Conservation (phyloP, 257 asterid genomes). For the Jacaranda mimosifolia region DNA sequence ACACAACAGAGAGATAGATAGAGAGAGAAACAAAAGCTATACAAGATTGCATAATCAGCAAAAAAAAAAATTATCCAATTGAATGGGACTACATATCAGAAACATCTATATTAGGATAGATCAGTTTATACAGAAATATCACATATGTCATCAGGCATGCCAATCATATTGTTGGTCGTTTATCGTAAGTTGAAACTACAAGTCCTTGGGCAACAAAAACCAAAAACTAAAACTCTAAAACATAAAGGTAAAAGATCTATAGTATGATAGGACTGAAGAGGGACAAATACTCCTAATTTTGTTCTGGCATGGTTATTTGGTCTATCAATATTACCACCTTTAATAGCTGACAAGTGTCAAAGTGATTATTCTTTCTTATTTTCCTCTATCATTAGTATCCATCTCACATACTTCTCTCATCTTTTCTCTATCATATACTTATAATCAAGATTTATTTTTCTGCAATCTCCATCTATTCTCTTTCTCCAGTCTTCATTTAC, state of each 20-base stretch:
- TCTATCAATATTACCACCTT: not conserved
- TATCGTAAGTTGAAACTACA: not conserved
- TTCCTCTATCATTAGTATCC: not conserved
- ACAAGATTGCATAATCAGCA: not conserved
- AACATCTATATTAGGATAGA: not conserved
- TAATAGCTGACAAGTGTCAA: not conserved
- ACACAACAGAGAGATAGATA: not conserved
- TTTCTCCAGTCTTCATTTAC: not conserved
- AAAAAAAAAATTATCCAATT: not conserved
- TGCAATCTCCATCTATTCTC: not conserved
- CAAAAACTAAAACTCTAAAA: no score
- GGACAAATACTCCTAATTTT: no score
- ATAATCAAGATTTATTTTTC: no score
- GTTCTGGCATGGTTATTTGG: not conserved
- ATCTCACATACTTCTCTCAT: not conserved
- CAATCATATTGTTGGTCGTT: not conserved
- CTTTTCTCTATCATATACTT: not conserved
- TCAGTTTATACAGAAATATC: constrained; percentile 21
- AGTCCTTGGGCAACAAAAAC: no score
- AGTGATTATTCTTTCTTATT: not conserved
- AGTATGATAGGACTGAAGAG: no score
- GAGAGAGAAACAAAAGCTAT: not conserved
- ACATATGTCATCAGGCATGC: constrained; percentile 19
- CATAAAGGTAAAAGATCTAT: no score
- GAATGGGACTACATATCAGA: no score